Evolutionary conservation across 306 rosid species (phyloP).

Genomic region (Erythrophleum fordii): DNA sequence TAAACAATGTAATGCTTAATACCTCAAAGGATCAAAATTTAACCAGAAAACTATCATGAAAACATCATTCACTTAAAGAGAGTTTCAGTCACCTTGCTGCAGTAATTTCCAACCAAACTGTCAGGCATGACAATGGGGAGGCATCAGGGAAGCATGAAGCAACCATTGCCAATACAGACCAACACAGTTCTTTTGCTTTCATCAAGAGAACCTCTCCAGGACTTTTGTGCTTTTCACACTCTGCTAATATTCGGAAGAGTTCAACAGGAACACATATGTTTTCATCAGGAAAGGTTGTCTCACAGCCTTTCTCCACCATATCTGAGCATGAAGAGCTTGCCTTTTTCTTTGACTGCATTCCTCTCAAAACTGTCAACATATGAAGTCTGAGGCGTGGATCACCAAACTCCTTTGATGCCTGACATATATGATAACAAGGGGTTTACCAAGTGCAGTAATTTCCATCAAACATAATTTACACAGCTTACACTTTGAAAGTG

Average conservation of each 20-base stretch:
- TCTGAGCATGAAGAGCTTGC: slow-evolving; percentile 66
- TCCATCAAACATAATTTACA: neutral
- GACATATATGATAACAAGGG: slow-evolving; percentile 40
- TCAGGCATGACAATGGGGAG: slow-evolving; percentile 85
- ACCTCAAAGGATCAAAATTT: slow-evolving; percentile 13
- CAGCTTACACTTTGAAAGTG: slow-evolving; percentile 7
- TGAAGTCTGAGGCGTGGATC: slow-evolving; percentile 88
- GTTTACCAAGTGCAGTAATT: slow-evolving; percentile 35
- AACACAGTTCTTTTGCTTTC: slow-evolving; percentile 93
- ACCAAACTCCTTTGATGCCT: slow-evolving; percentile 94
- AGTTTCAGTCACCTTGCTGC: slow-evolving; percentile 82
- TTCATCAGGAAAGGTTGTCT: slow-evolving; percentile 61
- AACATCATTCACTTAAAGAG: slow-evolving; percentile 36
- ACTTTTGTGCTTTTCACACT: slow-evolving; percentile 74
- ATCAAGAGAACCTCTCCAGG: slow-evolving; percentile 86
- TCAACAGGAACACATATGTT: slow-evolving; percentile 76
- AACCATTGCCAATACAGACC: slow-evolving; percentile 94
- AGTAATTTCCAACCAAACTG: slow-evolving; percentile 95
- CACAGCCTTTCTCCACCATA: slow-evolving; percentile 59
- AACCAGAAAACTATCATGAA: slow-evolving; percentile 37
- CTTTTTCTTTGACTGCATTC: slow-evolving; percentile 80
- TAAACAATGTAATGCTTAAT: neutral
- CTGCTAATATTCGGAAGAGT: slow-evolving; percentile 87
- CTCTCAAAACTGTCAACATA: slow-evolving; percentile 82
- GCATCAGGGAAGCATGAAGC: slow-evolving; percentile 94